These are phyloP conservation scores for Gynandropsis gynandra DNA, from an alignment of 345 rosid genomes.

Conservation along the genomic window DNA sequence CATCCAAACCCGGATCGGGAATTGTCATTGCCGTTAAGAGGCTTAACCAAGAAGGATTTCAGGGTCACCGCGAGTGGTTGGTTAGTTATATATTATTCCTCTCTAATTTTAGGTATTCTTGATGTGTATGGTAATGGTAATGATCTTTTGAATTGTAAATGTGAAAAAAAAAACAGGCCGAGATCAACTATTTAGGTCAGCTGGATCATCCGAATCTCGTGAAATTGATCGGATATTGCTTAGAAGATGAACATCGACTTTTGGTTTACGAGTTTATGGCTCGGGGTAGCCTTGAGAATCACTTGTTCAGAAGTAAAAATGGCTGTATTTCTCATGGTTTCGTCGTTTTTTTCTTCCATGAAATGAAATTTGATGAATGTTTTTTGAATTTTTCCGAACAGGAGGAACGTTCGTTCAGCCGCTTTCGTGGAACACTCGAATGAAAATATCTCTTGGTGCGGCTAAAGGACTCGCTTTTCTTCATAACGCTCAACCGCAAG, in stretches of 20 bases:
- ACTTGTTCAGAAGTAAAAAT: constrained; percentile 66
- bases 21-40: constrained; percentile 65
- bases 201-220: constrained; percentile 86
- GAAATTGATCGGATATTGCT: constrained; percentile 83
- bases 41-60: constrained; percentile 64
- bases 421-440: constrained; percentile 70
- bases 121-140: background rate
- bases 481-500: constrained; percentile 73
- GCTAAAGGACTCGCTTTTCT: constrained; percentile 99
- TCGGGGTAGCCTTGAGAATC: constrained; percentile 94
- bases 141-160: background rate
- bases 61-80: constrained; percentile 81
- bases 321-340: background rate
- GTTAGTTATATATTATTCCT: constrained; percentile 32
- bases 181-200: constrained; percentile 82
- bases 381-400: constrained; percentile 22
- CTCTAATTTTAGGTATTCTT: constrained; percentile 2
- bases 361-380: background rate
- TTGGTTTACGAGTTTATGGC: constrained; percentile 93
- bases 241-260: constrained; percentile 91
- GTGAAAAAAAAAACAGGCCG: constrained; percentile 41
- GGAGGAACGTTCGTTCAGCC: constrained; percentile 89
- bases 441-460: constrained; percentile 86
- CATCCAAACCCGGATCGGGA: constrained; percentile 72
- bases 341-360: background rate